Percentiles rank a stretch among this genome's conserved stretches.
Evolutionary conservation across 1,284 basidiomycete species (phyloP).

Genomic region (Flammula alnicola): DNA sequence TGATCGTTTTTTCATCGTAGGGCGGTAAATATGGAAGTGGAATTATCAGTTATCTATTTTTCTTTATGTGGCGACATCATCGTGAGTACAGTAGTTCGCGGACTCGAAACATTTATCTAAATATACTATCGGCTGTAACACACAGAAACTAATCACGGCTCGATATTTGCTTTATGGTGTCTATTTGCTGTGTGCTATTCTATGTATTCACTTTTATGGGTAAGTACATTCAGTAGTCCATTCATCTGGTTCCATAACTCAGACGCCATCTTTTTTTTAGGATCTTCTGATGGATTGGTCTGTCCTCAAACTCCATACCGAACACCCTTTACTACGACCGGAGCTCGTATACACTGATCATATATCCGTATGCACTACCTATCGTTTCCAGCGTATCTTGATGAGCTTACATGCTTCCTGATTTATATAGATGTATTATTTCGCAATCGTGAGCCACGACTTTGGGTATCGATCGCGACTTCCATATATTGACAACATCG

Average conservation of each 20-base stretch:
- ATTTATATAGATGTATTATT: slow-evolving; percentile 64
- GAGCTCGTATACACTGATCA: slow-evolving; percentile 75
- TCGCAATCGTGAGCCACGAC: slow-evolving; percentile 64
- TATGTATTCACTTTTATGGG: slow-evolving; percentile 81
- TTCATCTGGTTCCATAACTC: neutral
- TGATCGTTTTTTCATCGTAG: slow-evolving; percentile 44
- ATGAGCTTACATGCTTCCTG: slow-evolving; percentile 2
- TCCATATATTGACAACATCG: slow-evolving; percentile 4
- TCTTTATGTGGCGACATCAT: slow-evolving; percentile 74
- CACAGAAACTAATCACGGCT: slow-evolving; percentile 40
- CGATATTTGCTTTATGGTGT: slow-evolving; percentile 66
- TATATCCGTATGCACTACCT: slow-evolving; percentile 50
- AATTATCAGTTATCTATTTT: slow-evolving; percentile 67
- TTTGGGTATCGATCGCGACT: neutral
- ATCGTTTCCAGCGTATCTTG: slow-evolving; percentile 1
- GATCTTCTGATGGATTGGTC: slow-evolving; percentile 87
- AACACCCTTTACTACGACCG: slow-evolving; percentile 70
- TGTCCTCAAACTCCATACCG: slow-evolving; percentile 62
- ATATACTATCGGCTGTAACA: neutral
- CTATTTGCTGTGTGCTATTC: slow-evolving; percentile 69
- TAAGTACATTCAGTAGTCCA: slow-evolving; percentile 38
- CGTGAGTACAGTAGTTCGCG: slow-evolving; percentile 49
- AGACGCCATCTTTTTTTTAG: slow-evolving; percentile 39
- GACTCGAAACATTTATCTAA: slow-evolving; percentile 1
- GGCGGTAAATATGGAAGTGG: slow-evolving; percentile 81